Evolutionary conservation across 176 grass and related monocot species (phyloP), one percentile per base, ranked within the genome.

Genomic region (Guadua angustifolia): DNA sequence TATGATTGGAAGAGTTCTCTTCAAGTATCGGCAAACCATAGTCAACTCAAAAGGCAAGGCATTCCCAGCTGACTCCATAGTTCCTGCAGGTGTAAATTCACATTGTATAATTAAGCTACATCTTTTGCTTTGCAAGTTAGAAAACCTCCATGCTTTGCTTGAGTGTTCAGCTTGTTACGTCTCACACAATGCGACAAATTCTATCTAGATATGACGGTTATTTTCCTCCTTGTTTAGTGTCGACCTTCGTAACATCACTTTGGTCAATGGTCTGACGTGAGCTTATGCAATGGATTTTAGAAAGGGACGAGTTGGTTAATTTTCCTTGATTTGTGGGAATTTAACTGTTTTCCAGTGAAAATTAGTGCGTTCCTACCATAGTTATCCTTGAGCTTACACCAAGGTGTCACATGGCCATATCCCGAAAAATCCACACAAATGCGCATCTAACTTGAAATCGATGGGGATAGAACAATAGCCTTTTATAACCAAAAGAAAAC

Each of bases 21-120:
- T 89, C 16, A 75, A 85, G 82, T 51, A 68, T 58, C 71, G 60
- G 69, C 69, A 79, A 89, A 60, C 32, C 1, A 68, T 44, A 40
- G 88, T 89, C 83, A 86, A 82, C 64, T 36, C 29, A 26, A 73
- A 62, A 7, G 29, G 36, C 50, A 26, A 7, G 39, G 26, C 76
- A 65, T 7, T 50, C 29, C 49, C 6, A 9, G 33, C 15, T 9
- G 29, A 2, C 14, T 73, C 71, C 71, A 35, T 17, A 52, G 17
- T 70, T 7, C 62, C 32, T 47, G n/a, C n/a, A n/a, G 35, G 8
- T 51, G 70, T 35, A 73, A 52, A 52, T 65, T 36, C 70, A 75
- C 32, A 16, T 0, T 18, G 26, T 18, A 9, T 29, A 43, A 43
- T 9, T 9, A 73, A 50, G 15, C 22, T 9, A 46, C 56, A 55